phyloP scores from a whole-genome alignment of 148 eudicot species.

The Fagopyrum esculentum region DNA sequence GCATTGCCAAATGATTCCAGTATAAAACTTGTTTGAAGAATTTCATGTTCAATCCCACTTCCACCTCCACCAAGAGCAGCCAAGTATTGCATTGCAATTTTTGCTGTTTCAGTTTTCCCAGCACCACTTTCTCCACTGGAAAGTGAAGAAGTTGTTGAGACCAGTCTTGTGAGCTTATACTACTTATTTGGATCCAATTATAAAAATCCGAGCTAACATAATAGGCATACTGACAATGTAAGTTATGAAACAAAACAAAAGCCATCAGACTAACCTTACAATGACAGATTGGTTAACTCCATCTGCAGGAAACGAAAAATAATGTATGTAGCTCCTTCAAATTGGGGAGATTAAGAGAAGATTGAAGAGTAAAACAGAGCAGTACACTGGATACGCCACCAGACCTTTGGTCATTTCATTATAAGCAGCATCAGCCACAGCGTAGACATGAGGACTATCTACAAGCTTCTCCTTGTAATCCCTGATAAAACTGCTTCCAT shows the following conservation, averaged over 20 bases:
- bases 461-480: slow-evolving; percentile 64
- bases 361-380: background rate
- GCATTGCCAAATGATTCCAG: slow-evolving; percentile 98
- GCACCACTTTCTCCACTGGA: slow-evolving; percentile 97
- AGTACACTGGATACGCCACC: slow-evolving; percentile 9
- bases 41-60: slow-evolving; percentile 58
- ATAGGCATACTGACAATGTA: background rate
- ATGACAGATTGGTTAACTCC: slow-evolving; percentile 76
- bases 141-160: slow-evolving; percentile 10
- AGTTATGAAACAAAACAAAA: background rate
- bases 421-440: slow-evolving; percentile 66
- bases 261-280: slow-evolving; percentile 54
- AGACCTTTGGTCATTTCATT: slow-evolving; percentile 81
- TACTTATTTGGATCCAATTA: background rate
- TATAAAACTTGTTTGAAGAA: slow-evolving; percentile 69
- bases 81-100: slow-evolving; percentile 85
- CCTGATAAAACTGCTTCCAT: slow-evolving; percentile 48
- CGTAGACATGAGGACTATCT: slow-evolving; percentile 86
- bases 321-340: slow-evolving; percentile 16
- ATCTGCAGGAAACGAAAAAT: slow-evolving; percentile 47
- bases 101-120: slow-evolving; percentile 97
- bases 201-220: too few relatives aligned
- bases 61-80: slow-evolving; percentile 74
- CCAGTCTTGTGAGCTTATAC: background rate
- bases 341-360: background rate